phyloP scores from a whole-genome alignment of 1,139 yeast genomes.

The Pichia sp. region DNA sequence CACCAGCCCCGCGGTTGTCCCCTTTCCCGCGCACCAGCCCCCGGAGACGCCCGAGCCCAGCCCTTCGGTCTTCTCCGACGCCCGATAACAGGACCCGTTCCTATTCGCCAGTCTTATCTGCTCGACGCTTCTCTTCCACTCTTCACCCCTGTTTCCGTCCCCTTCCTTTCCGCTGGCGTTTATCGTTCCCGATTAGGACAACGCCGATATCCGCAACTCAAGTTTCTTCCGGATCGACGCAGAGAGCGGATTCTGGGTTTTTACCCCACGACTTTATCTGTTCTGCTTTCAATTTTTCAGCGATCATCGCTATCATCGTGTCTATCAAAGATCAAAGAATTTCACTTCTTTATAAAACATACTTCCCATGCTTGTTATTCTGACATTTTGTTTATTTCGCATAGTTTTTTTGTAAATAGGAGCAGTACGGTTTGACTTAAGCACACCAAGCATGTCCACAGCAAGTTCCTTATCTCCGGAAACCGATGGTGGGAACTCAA shows the following conservation, averaged over 20 bases:
- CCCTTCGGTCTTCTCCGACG: neutral
- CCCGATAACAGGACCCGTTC: too few species aligned
- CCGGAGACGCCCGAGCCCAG: neutral
- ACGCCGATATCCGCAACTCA: too few species aligned
- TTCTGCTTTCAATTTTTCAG: neutral
- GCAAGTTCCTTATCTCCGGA: neutral
- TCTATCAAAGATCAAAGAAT: neutral
- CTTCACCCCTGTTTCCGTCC: neutral
- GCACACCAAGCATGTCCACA: neutral
- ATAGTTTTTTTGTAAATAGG: too few species aligned
- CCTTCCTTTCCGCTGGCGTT: neutral
- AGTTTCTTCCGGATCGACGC: neutral
- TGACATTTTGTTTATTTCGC: too few species aligned
- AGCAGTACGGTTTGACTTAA: too few species aligned
- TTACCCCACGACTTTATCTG: neutral
- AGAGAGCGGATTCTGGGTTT: neutral
- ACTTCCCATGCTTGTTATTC: too few species aligned
- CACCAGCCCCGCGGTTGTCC: too few species aligned
- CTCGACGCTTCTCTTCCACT: neutral
- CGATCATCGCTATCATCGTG: neutral
- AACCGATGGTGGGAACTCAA: neutral
- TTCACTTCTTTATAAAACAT: too few species aligned
- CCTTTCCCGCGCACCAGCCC: neutral
- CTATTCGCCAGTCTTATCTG: too few species aligned
- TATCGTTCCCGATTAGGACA: too few species aligned